Conservation (phyloP, 179 eudicot species). For the Beta macrorhiza region DNA sequence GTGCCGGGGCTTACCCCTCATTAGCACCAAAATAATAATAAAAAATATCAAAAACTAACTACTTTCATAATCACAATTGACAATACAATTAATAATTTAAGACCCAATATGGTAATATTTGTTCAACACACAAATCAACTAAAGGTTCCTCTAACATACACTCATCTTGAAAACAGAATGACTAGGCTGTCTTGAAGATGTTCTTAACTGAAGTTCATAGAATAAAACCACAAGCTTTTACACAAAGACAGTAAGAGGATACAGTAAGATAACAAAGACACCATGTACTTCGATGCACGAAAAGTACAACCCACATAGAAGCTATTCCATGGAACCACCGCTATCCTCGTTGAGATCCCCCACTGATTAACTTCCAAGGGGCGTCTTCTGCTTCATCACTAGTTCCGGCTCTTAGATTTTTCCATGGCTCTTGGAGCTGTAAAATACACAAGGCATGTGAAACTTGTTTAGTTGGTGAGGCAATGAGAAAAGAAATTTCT, state of each 20-base stretch:
- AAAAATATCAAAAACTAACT: not conserved
- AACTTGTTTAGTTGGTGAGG: not conserved
- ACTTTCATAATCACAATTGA: slow-evolving; percentile 27
- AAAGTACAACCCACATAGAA: slow-evolving; percentile 22
- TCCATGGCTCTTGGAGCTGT: slow-evolving; percentile 90
- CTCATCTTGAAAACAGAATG: slow-evolving; percentile 24
- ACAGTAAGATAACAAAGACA: not conserved
- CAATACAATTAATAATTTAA: slow-evolving; percentile 20
- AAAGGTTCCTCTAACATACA: slow-evolving; percentile 27
- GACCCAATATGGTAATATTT: slow-evolving; percentile 22
- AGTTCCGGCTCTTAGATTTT: slow-evolving; percentile 64
- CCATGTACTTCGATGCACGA: slow-evolving; percentile 21
- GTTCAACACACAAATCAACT: slow-evolving; percentile 32
- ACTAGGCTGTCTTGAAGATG: slow-evolving; percentile 20
- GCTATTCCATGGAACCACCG: slow-evolving; percentile 6
- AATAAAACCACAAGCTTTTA: not conserved
- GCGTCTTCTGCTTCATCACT: slow-evolving; percentile 22
- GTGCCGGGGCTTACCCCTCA: no score
- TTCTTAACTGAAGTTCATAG: slow-evolving; percentile 15
- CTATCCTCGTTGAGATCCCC: slow-evolving; percentile 15
- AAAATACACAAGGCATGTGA: slow-evolving; percentile 16
- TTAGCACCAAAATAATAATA: no score
- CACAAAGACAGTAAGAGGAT: slow-evolving; percentile 16
- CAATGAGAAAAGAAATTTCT: not conserved
- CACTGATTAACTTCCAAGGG: not conserved